A percentile compares a stretch with the other conserved stretches of the same genome.
Evolutionary conservation across 805 yeast species (phyloP).

Genomic region (Brettanomyces nanus): DNA sequence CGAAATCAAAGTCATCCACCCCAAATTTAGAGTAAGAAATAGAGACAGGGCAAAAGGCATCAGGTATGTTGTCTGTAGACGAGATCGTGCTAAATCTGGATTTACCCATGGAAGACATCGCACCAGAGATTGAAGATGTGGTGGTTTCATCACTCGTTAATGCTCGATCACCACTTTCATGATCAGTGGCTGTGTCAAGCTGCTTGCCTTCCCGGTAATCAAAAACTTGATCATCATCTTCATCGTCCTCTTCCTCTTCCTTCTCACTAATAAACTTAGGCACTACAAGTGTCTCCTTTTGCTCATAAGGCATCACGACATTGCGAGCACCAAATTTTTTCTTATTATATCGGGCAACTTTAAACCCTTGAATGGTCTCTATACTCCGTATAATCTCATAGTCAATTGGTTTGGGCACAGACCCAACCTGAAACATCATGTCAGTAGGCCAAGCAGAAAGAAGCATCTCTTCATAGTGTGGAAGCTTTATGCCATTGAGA

Average conservation of each 20-base stretch:
- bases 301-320: conserved; percentile 31
- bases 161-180: background rate
- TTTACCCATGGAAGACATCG: conserved; percentile 7
- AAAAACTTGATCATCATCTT: conserved; percentile 8
- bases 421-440: conserved; percentile 49
- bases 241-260: conserved; percentile 23
- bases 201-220: too few species aligned
- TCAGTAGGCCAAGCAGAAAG: conserved; percentile 76
- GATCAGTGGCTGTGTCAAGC: too few species aligned
- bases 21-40: conserved; percentile 86
- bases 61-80: conserved; percentile 45
- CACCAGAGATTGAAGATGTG: too few species aligned
- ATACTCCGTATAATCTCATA: conserved; percentile 34
- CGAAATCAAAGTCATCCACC: conserved; percentile 88
- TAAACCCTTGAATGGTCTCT: conserved; percentile 27
- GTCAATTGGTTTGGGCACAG: conserved; percentile 48
- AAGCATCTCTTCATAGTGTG: conserved; percentile 69
- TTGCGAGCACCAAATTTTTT: conserved; percentile 52
- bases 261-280: conserved; percentile 61
- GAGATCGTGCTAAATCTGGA: conserved; percentile 26
- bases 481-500: conserved; percentile 72
- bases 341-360: conserved; percentile 46
- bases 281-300: conserved; percentile 17
- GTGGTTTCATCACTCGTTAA: too few species aligned
- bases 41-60: conserved; percentile 65